Conservation (phyloP, 2,329 filamentous ascomycete species). For the Diaporthe citriasiana region DNA sequence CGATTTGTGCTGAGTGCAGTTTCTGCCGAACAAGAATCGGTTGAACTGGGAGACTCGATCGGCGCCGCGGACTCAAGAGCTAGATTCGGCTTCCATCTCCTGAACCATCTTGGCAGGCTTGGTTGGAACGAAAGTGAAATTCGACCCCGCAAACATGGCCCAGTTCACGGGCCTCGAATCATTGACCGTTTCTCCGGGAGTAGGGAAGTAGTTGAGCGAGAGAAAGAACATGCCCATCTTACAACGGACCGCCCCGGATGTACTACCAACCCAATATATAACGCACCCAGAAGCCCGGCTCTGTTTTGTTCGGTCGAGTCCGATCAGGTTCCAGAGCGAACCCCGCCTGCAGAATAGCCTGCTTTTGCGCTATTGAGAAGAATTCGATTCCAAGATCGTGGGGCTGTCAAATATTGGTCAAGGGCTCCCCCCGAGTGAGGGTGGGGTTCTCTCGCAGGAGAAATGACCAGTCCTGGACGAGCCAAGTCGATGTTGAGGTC, state of each 20-base stretch:
- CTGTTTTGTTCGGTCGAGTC: neutral
- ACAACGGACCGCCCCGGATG: neutral
- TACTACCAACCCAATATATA: neutral
- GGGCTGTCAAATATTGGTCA: neutral
- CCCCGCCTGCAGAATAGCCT: neutral
- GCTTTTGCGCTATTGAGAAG: neutral
- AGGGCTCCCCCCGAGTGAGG: neutral
- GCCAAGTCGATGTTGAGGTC: conserved; percentile 7
- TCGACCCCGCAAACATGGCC: neutral
- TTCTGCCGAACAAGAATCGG: neutral
- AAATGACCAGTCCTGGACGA: neutral
- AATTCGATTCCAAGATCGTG: neutral
- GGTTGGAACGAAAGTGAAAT: neutral
- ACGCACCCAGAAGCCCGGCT: neutral
- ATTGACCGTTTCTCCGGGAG: neutral
- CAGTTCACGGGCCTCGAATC: neutral
- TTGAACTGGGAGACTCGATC: neutral
- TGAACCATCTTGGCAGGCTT: neutral
- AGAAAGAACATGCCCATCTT: too few species aligned
- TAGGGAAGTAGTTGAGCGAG: neutral
- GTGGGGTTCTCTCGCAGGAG: conserved; percentile 24
- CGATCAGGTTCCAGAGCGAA: neutral
- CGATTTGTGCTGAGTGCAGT: neutral
- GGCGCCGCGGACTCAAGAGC: too few species aligned
- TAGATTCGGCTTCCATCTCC: neutral